phyloP scores from a whole-genome alignment of 139 green algal species.

The Nannochloris sp. region DNA sequence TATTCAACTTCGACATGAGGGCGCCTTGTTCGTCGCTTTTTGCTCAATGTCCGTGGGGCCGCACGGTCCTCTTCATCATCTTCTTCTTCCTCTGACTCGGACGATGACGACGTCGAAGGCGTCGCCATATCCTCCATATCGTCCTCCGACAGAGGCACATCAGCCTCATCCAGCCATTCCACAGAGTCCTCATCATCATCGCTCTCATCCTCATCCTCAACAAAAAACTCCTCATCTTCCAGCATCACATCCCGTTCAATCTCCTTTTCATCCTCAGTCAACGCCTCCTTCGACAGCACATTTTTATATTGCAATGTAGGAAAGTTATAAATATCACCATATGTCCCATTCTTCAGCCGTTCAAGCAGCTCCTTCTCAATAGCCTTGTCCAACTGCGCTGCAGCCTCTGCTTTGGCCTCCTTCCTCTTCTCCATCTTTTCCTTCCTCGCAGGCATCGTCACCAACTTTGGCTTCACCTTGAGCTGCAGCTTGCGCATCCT shows the following conservation, averaged over 20 bases:
- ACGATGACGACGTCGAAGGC: too few species aligned
- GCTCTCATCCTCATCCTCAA: slow-evolving; percentile 36
- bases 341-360: slow-evolving; percentile 86
- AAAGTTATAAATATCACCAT: slow-evolving; percentile 99
- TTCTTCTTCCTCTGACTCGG: too few species aligned
- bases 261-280: slow-evolving; percentile 50
- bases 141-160: slow-evolving; percentile 11
- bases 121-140: background rate
- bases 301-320: slow-evolving; percentile 82
- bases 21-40: too few species aligned
- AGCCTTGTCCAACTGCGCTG: slow-evolving; percentile 75
- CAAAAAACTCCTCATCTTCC: slow-evolving; percentile 38
- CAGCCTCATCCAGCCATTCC: slow-evolving; percentile 47
- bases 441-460: slow-evolving; percentile 69
- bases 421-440: slow-evolving; percentile 69
- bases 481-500: slow-evolving; percentile 83
- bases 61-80: too few species aligned
- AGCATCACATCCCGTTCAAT: slow-evolving; percentile 17
- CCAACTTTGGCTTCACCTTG: slow-evolving; percentile 68
- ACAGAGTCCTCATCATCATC: slow-evolving; percentile 45
- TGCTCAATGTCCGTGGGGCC: too few species aligned
- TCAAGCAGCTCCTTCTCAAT: slow-evolving; percentile 91
- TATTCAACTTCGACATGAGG: too few species aligned
- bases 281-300: slow-evolving; percentile 57
- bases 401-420: slow-evolving; percentile 86